phyloP scores from a whole-genome alignment of 2,329 filamentous ascomycete species.

The Venturiaceae sp. region DNA sequence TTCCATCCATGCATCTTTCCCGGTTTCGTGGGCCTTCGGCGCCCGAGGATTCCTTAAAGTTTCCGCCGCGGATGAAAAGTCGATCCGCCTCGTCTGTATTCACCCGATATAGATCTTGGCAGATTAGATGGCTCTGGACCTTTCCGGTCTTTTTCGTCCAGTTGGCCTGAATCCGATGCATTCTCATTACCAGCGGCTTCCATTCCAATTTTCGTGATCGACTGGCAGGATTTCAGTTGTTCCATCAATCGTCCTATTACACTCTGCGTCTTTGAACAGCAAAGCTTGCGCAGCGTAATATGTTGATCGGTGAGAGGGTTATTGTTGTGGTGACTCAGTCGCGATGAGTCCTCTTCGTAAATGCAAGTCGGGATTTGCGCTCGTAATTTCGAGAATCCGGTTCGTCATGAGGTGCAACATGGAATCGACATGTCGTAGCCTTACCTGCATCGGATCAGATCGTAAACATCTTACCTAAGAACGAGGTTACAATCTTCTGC shows the following conservation, averaged over 20 bases:
- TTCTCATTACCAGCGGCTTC: not conserved
- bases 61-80: not conserved
- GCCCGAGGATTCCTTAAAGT: too few relatives aligned
- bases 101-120: not conserved
- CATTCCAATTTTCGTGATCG: not conserved
- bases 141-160: not conserved
- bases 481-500: too few relatives aligned
- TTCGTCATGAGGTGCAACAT: too few relatives aligned
- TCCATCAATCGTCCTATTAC: not conserved
- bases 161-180: not conserved
- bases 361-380: too few relatives aligned
- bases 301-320: not conserved
- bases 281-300: not conserved
- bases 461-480: too few relatives aligned
- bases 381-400: too few relatives aligned
- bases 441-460: too few relatives aligned
- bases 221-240: too few relatives aligned
- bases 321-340: not conserved
- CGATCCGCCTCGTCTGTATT: not conserved
- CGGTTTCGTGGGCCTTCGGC: too few relatives aligned
- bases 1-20: too few relatives aligned
- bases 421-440: too few relatives aligned
- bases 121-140: not conserved
- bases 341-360: too few relatives aligned
- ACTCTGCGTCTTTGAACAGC: not conserved